Evolutionary conservation across 768 basidiomycete species (phyloP).

Genomic region (Kwoniella newhampshirensis): DNA sequence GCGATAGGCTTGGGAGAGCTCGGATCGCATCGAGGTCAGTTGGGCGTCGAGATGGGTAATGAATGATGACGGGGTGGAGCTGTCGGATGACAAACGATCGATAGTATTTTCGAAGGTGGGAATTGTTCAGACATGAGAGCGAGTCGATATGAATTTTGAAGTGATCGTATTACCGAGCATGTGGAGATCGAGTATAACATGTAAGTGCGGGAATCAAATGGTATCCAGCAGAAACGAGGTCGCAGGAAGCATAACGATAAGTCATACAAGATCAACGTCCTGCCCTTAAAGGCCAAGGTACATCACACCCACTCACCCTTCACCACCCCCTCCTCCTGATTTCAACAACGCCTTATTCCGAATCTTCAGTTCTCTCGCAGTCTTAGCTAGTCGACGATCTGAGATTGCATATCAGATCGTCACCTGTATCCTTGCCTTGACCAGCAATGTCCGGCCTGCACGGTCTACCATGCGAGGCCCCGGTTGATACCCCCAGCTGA

Average conservation of each 20-base stretch:
- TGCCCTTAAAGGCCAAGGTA: too few species aligned
- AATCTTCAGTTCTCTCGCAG: slow-evolving; percentile 86
- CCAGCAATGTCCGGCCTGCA: neutral
- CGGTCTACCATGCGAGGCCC: slow-evolving; percentile 8
- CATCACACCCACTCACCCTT: slow-evolving; percentile 36
- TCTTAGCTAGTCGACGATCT: slow-evolving; percentile 90
- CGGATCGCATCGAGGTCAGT: slow-evolving; percentile 84
- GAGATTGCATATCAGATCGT: neutral
- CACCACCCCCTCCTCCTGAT: slow-evolving; percentile 55
- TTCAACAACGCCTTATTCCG: slow-evolving; percentile 84
- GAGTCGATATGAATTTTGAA: too few species aligned
- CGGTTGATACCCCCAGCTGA: too few species aligned
- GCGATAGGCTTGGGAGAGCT: slow-evolving; percentile 91
- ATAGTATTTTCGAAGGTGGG: too few species aligned
- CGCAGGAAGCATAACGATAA: too few species aligned
- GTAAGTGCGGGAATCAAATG: too few species aligned
- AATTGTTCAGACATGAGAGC: too few species aligned
- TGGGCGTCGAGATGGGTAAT: slow-evolving; percentile 89
- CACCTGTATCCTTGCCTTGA: too few species aligned
- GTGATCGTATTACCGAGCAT: too few species aligned
- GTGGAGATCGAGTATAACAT: too few species aligned
- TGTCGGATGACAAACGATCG: neutral
- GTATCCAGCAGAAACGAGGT: too few species aligned
- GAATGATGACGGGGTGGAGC: slow-evolving; percentile 67
- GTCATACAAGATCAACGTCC: too few species aligned